A percentile compares a stretch with the other conserved stretches of the same genome.
Evolutionary conservation across 495 filamentous ascomycete genomes (phyloP).

Genomic region (Penicillium arizonense): DNA sequence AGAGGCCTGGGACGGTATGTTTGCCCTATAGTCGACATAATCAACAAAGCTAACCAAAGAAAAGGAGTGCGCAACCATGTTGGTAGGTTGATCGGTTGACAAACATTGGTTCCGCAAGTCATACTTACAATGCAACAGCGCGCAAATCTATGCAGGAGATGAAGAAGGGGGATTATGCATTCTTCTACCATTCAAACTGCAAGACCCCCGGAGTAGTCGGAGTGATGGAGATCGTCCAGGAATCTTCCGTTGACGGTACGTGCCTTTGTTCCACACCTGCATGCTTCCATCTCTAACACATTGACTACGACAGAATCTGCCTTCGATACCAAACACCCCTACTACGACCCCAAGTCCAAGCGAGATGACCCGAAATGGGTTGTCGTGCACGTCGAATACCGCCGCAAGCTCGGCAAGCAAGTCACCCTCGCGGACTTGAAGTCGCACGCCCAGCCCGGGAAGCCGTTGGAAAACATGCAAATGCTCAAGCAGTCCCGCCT

Average conservation of each 20-base stretch:
- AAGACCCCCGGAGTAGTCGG: slow-evolving; percentile 88
- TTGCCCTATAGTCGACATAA: background rate
- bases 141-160: slow-evolving; percentile 86
- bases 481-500: slow-evolving; percentile 75
- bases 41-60: slow-evolving; percentile 17
- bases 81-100: slow-evolving; percentile 34
- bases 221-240: slow-evolving; percentile 87
- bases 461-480: slow-evolving; percentile 76
- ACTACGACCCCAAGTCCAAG: slow-evolving; percentile 74
- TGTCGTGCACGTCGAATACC: slow-evolving; percentile 83
- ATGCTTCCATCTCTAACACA: slow-evolving; percentile 6
- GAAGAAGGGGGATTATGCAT: slow-evolving; percentile 87
- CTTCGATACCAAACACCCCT: slow-evolving; percentile 73
- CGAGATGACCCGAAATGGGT: slow-evolving; percentile 86
- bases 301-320: slow-evolving; percentile 59
- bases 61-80: slow-evolving; percentile 57
- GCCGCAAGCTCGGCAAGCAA: slow-evolving; percentile 71
- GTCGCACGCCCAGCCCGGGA: slow-evolving; percentile 53
- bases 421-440: slow-evolving; percentile 76
- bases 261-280: slow-evolving; percentile 1
- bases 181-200: slow-evolving; percentile 98
- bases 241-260: slow-evolving; percentile 76
- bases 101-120: slow-evolving; percentile 6
- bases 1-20: slow-evolving; percentile 83
- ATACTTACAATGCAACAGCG: slow-evolving; percentile 43